Evolutionary conservation across 2,329 filamentous ascomycete species (phyloP).

Genomic region (Sporothrix schenckii): DNA sequence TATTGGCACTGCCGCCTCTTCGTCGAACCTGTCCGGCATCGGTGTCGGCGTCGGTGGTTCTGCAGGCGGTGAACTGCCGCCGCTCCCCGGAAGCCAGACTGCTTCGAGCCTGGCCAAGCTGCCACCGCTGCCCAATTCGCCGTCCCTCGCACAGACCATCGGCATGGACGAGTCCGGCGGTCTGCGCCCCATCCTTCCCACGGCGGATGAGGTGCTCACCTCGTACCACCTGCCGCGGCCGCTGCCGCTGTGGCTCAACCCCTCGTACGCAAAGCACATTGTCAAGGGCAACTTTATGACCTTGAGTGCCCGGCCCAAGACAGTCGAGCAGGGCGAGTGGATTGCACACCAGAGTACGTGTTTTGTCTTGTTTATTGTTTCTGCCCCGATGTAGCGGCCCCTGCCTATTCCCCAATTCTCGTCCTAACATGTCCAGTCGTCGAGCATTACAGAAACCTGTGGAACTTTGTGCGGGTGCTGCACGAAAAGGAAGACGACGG

Average conservation of each 20-base stretch:
- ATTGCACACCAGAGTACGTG: conserved; percentile 83
- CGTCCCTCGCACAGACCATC: conserved; percentile 67
- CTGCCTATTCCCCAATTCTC: too few relatives aligned
- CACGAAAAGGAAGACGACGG: conserved; percentile 83
- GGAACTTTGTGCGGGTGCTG: conserved; percentile 85
- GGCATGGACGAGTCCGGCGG: conserved; percentile 65
- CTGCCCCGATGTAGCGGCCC: background rate
- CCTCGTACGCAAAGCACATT: conserved; percentile 77
- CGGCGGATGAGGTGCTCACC: conserved; percentile 57
- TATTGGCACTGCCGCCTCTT: conserved; percentile 13
- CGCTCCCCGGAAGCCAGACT: conserved; percentile 56
- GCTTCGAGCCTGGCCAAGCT: conserved; percentile 59
- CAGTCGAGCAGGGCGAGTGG: conserved; percentile 94
- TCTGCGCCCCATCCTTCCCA: conserved; percentile 44
- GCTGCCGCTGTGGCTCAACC: conserved; percentile 73
- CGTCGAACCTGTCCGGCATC: background rate
- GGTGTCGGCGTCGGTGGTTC: background rate
- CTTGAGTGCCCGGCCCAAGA: conserved; percentile 86
- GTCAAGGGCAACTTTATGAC: conserved; percentile 99
- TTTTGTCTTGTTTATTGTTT: background rate
- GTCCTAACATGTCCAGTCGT: conserved; percentile 63
- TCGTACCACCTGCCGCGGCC: conserved; percentile 67
- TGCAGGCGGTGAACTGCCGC: conserved; percentile 42
- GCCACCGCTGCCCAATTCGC: conserved; percentile 64
- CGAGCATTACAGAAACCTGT: conserved; percentile 86